Evolutionary conservation across 2,329 filamentous ascomycete species (phyloP).

Genomic region (Epichloe uncinata): DNA sequence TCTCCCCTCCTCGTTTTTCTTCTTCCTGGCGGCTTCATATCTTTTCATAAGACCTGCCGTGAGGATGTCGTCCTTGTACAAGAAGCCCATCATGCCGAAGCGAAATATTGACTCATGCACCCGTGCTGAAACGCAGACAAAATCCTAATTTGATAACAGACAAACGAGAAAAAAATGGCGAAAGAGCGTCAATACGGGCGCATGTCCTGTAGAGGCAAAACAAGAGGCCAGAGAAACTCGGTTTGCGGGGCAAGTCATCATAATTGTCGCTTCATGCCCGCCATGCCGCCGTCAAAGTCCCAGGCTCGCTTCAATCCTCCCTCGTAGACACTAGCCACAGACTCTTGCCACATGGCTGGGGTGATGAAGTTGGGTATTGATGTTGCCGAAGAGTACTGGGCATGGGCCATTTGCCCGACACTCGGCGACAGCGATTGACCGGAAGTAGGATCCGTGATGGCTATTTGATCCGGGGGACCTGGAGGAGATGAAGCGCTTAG

Average conservation of each 20-base stretch:
- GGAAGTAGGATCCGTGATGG: conserved; percentile 37
- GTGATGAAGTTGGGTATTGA: conserved; percentile 49
- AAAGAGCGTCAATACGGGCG: no score
- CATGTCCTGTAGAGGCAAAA: neutral
- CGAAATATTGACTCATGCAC: no score
- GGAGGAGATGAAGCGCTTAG: conserved; percentile 27
- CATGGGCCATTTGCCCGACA: conserved; percentile 33
- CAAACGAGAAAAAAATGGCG: no score
- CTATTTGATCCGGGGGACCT: conserved; percentile 40
- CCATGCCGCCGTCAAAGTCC: conserved; percentile 35
- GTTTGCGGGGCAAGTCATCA: neutral
- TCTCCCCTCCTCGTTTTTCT: no score
- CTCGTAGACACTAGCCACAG: conserved; percentile 55
- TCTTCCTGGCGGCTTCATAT: no score
- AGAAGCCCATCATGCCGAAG: no score
- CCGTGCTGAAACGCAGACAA: no score
- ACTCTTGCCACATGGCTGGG: conserved; percentile 62
- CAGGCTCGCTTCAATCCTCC: conserved; percentile 49
- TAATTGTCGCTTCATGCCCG: conserved; percentile 19
- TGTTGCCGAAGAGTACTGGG: conserved; percentile 38
- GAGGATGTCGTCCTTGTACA: no score
- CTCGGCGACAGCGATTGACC: conserved; percentile 29
- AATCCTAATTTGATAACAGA: no score
- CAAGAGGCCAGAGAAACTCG: neutral
- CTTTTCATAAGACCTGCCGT: no score